These are phyloP conservation scores for Apiospora sp. DNA, from an alignment of 2,329 filamentous ascomycete genomes.

Conservation along the genomic window DNA sequence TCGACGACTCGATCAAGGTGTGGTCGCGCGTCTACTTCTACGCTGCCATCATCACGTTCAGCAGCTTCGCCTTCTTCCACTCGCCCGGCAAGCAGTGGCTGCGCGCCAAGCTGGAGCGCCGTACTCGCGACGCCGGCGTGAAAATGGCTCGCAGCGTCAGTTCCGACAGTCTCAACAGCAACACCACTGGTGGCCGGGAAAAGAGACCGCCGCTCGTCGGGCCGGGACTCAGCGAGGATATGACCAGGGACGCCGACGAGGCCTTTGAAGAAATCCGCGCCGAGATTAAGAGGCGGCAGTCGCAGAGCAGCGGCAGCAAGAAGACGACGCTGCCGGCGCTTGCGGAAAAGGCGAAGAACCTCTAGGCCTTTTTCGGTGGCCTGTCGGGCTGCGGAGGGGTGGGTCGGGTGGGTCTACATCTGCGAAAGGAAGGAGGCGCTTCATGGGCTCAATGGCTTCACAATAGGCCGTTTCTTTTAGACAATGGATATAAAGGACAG, in stretches of 20 bases:
- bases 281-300: conserved; percentile 71
- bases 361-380: background rate
- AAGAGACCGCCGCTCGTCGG: conserved; percentile 61
- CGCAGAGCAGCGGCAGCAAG: conserved; percentile 41
- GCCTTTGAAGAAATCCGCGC: conserved; percentile 76
- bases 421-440: background rate
- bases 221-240: conserved; percentile 81
- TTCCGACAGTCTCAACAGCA: conserved; percentile 60
- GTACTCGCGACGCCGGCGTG: conserved; percentile 56
- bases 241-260: conserved; percentile 77
- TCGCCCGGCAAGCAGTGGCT: conserved; percentile 75
- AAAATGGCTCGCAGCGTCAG: conserved; percentile 60
- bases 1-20: conserved; percentile 73
- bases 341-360: background rate
- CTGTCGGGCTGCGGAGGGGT: background rate
- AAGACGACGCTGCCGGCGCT: background rate
- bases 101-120: conserved; percentile 64
- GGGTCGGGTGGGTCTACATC: background rate
- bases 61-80: conserved; percentile 77
- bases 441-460: background rate
- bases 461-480: background rate
- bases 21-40: conserved; percentile 95
- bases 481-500: background rate
- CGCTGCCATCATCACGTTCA: conserved; percentile 71
- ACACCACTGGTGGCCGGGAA: conserved; percentile 33